Percentiles rank a stretch among this genome's conserved stretches.
phyloP scores from a whole-genome alignment of 805 yeast genomes.

The Kuraishia piskuri region DNA sequence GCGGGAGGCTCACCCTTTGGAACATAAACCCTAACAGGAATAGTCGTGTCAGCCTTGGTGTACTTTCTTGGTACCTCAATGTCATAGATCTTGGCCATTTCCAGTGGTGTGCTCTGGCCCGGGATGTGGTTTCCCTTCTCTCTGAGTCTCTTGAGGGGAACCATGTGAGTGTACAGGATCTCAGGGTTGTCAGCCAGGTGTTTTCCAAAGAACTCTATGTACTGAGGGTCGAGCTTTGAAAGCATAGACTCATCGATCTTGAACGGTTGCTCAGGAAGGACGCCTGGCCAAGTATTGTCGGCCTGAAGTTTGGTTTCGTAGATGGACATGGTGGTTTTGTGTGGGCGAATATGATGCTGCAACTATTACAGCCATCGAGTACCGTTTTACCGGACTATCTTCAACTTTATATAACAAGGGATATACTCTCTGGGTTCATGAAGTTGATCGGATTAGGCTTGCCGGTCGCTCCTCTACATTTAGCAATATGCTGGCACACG shows the following conservation, averaged over 20 bases:
- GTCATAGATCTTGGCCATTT: constrained; percentile 21
- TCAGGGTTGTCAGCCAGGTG: constrained; percentile 13
- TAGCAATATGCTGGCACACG: not conserved
- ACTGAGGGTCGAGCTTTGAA: constrained; percentile 26
- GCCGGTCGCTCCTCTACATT: not conserved
- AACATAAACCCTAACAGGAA: constrained; percentile 25
- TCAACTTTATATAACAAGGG: not conserved
- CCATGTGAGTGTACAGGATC: constrained; percentile 14
- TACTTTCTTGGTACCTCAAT: constrained; percentile 24
- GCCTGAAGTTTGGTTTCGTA: constrained; percentile 10
- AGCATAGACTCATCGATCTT: constrained; percentile 16
- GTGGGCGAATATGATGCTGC: constrained; percentile 17
- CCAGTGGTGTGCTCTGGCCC: constrained; percentile 26
- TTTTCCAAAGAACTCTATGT: constrained; percentile 26
- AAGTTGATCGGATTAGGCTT: not conserved
- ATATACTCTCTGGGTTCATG: not conserved
- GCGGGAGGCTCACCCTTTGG: constrained; percentile 27
- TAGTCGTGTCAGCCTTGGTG: constrained; percentile 14
- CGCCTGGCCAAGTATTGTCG: constrained; percentile 23
- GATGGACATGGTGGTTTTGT: constrained; percentile 5
- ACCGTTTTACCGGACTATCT: constrained; percentile 23
- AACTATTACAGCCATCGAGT: constrained; percentile 24
- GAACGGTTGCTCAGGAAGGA: constrained; percentile 20
- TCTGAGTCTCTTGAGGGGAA: constrained; percentile 5
- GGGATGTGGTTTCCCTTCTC: constrained; percentile 13